Conservation (phyloP, 768 basidiomycete species). For the Neoboletus subvelutipes region DNA sequence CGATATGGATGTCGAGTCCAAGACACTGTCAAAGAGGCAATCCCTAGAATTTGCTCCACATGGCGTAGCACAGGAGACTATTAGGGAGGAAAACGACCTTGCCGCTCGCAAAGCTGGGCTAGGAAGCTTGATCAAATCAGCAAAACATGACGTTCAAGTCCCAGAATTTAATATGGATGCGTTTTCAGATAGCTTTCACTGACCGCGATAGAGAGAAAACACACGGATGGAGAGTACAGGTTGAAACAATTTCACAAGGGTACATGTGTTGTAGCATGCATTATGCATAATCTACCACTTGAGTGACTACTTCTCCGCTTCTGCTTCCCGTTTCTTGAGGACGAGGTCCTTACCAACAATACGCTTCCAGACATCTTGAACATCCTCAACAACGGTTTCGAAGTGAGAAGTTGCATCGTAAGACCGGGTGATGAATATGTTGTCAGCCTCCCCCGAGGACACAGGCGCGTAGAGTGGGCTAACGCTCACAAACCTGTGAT, state of each 20-base stretch:
- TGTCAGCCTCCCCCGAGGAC: conserved; percentile 74
- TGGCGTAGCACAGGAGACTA: conserved; percentile 29
- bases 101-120: conserved; percentile 68
- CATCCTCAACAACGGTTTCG: conserved; percentile 97
- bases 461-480: conserved; percentile 89
- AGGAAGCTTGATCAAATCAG: conserved; percentile 86
- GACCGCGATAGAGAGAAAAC: background rate
- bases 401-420: conserved; percentile 99
- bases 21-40: conserved; percentile 53
- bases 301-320: conserved; percentile 47
- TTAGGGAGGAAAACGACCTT: conserved; percentile 54
- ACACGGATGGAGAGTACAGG: conserved; percentile 4
- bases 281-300: conserved; percentile 6
- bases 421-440: conserved; percentile 95
- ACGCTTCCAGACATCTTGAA: conserved; percentile 93
- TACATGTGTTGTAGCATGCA: conserved; percentile 12
- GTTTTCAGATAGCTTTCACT: conserved; percentile 47
- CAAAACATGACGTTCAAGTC: conserved; percentile 81
- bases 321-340: conserved; percentile 84
- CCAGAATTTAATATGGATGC: conserved; percentile 87
- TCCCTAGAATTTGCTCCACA: conserved; percentile 43
- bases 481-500: conserved; percentile 81
- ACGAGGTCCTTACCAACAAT: conserved; percentile 75
- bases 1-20: conserved; percentile 78
- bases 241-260: conserved; percentile 7